These are phyloP conservation scores for Xanthoconium purpureum DNA, from an alignment of 768 basidiomycete genomes.

Conservation along the genomic window DNA sequence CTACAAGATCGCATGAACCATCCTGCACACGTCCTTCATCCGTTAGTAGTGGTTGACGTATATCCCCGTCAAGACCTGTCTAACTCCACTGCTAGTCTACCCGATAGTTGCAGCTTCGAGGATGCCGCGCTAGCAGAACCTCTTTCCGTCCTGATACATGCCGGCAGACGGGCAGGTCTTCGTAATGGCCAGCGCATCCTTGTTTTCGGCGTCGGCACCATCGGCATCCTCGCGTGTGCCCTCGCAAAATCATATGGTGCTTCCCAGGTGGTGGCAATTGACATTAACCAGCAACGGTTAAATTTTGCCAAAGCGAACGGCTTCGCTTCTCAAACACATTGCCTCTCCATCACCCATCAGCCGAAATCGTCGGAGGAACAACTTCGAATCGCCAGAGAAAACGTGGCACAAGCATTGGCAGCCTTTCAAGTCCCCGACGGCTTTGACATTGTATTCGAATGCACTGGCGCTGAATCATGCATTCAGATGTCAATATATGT, in stretches of 20 bases:
- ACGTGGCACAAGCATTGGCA: slow-evolving; percentile 46
- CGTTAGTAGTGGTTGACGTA: slow-evolving; percentile 56
- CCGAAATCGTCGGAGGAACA: slow-evolving; percentile 55
- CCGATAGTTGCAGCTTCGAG: slow-evolving; percentile 72
- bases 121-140: slow-evolving; percentile 91
- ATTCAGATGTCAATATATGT: slow-evolving; percentile 91
- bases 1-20: slow-evolving; percentile 87
- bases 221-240: slow-evolving; percentile 86
- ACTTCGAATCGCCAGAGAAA: slow-evolving; percentile 59
- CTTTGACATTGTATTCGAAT: slow-evolving; percentile 92
- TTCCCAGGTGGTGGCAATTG: slow-evolving; percentile 68
- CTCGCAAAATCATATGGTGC: slow-evolving; percentile 74
- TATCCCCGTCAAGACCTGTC: not conserved
- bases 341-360: slow-evolving; percentile 51
- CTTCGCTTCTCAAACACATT: slow-evolving; percentile 73
- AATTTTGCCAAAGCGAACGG: slow-evolving; percentile 73
- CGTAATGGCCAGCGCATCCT: slow-evolving; percentile 66
- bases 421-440: slow-evolving; percentile 66
- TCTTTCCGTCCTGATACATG: slow-evolving; percentile 82
- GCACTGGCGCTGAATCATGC: slow-evolving; percentile 89
- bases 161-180: slow-evolving; percentile 45
- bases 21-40: slow-evolving; percentile 80
- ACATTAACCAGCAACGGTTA: slow-evolving; percentile 82
- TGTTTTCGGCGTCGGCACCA: slow-evolving; percentile 90
- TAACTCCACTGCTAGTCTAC: slow-evolving; percentile 49